Percentiles rank a stretch among this genome's conserved stretches.
Evolutionary conservation across 2,329 filamentous ascomycete species (phyloP).

Genomic region (Waltergamsia citrina): DNA sequence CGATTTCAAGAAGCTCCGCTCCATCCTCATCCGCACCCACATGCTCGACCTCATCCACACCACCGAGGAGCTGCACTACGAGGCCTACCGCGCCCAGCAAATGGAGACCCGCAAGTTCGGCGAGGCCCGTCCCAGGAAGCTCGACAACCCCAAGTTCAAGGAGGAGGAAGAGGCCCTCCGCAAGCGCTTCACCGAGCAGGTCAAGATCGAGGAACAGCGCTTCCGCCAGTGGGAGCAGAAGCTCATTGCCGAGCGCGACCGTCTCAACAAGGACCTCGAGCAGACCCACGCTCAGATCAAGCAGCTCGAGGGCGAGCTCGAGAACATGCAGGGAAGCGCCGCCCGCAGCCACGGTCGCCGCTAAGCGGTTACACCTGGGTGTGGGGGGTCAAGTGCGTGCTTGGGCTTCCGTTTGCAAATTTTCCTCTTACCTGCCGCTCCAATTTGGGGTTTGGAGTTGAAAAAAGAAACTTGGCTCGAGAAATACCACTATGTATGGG

Average conservation of each 20-base stretch:
- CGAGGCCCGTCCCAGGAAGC: constrained; percentile 91
- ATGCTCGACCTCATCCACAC: constrained; percentile 99
- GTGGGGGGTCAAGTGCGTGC: no score
- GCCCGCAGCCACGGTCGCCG: constrained; percentile 89
- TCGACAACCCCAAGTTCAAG: constrained; percentile 99
- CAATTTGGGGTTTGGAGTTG: constrained; percentile 23
- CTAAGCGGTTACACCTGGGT: no score
- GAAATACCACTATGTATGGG: constrained; percentile 17
- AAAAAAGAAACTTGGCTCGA: constrained; percentile 19
- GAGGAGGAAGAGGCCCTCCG: constrained; percentile 97
- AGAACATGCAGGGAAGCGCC: constrained; percentile 82
- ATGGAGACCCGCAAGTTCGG: constrained; percentile 99
- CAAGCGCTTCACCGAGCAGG: constrained; percentile 99
- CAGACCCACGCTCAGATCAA: constrained; percentile 93
- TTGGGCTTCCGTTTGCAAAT: no score
- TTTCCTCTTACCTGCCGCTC: constrained; percentile 11
- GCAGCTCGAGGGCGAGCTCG: constrained; percentile 84
- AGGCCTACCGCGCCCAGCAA: constrained; percentile 96
- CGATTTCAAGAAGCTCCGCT: constrained; percentile 99
- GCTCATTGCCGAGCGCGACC: constrained; percentile 96
- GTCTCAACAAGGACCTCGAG: constrained; percentile 99
- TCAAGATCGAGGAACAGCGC: constrained; percentile 99
- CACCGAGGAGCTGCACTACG: constrained; percentile 98
- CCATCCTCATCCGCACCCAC: constrained; percentile 96
- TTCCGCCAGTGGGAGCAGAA: constrained; percentile 99